Evolutionary conservation across 768 basidiomycete genomes (phyloP).

Genomic region (Pleurotus citrinopileatus): DNA sequence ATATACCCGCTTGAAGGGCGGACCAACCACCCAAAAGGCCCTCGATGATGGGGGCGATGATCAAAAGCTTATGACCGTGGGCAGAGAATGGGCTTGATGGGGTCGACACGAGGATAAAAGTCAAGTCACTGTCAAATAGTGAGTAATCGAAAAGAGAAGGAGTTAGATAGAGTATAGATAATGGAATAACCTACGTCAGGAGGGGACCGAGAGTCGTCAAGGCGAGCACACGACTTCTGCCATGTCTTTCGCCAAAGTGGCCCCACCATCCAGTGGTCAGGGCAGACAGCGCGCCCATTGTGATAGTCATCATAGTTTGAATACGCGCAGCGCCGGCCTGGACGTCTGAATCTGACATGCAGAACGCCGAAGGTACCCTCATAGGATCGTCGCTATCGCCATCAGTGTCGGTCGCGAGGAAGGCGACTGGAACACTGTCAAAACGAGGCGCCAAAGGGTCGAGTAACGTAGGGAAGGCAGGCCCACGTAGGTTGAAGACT

Average conservation of each 20-base stretch:
- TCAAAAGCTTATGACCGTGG: conserved; percentile 73
- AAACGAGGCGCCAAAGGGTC: conserved; percentile 13
- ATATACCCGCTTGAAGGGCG: conserved; percentile 70
- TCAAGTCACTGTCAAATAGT: conserved; percentile 57
- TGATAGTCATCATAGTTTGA: conserved; percentile 74
- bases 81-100: conserved; percentile 56
- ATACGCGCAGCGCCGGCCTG: conserved; percentile 69
- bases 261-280: conserved; percentile 92
- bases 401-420: conserved; percentile 15
- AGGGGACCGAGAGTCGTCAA: conserved; percentile 61
- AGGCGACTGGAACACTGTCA: conserved; percentile 9
- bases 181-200: conserved; percentile 29
- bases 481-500: conserved; percentile 17
- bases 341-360: conserved; percentile 51
- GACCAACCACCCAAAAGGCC: conserved; percentile 84
- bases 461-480: conserved; percentile 19
- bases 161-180: conserved; percentile 7
- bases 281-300: conserved; percentile 77
- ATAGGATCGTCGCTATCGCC: conserved; percentile 32
- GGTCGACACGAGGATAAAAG: conserved; percentile 80
- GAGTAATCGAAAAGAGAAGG: too few relatives aligned
- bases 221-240: conserved; percentile 76
- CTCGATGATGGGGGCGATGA: conserved; percentile 80
- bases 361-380: conserved; percentile 34
- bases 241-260: conserved; percentile 73